These are phyloP conservation scores for Penicillium polonicum DNA, from an alignment of 2,329 filamentous ascomycete species.

Conservation along the genomic window DNA sequence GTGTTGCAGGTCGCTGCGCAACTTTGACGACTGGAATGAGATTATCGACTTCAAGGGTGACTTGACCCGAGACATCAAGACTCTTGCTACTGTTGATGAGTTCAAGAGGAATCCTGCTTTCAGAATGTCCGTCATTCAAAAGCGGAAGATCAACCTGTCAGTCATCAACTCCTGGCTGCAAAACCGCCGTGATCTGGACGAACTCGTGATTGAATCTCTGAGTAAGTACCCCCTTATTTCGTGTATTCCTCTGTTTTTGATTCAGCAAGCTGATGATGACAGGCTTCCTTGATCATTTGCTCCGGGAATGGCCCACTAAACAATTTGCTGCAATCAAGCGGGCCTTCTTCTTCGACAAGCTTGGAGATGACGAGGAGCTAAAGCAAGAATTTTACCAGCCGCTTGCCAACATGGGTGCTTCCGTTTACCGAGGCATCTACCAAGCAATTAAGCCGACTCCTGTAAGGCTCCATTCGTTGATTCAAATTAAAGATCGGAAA, in stretches of 20 bases:
- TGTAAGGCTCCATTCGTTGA: constrained; percentile 35
- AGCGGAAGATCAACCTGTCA: constrained; percentile 60
- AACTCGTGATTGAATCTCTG: constrained; percentile 71
- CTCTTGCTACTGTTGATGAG: constrained; percentile 38
- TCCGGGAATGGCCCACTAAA: constrained; percentile 74
- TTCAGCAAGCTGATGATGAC: constrained; percentile 7
- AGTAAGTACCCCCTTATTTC: constrained; percentile 49
- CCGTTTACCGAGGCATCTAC: constrained; percentile 87
- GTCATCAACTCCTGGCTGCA: constrained; percentile 66
- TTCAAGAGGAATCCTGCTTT: constrained; percentile 39
- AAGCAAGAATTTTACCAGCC: constrained; percentile 35
- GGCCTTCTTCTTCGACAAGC: constrained; percentile 67
- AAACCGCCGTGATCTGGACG: constrained; percentile 60
- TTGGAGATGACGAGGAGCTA: constrained; percentile 54
- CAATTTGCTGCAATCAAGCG: constrained; percentile 71
- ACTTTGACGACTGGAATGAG: constrained; percentile 49
- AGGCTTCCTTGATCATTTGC: constrained; percentile 83
- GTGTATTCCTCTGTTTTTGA: not conserved
- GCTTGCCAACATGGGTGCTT: constrained; percentile 52
- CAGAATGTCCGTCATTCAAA: constrained; percentile 62
- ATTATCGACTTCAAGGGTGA: constrained; percentile 72
- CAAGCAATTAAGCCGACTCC: constrained; percentile 76
- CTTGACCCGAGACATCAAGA: constrained; percentile 45
- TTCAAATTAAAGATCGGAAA: not conserved
- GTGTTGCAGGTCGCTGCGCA: constrained; percentile 36